Conservation (phyloP, 78 protist species). For the Dictyostelium purpureum region DNA sequence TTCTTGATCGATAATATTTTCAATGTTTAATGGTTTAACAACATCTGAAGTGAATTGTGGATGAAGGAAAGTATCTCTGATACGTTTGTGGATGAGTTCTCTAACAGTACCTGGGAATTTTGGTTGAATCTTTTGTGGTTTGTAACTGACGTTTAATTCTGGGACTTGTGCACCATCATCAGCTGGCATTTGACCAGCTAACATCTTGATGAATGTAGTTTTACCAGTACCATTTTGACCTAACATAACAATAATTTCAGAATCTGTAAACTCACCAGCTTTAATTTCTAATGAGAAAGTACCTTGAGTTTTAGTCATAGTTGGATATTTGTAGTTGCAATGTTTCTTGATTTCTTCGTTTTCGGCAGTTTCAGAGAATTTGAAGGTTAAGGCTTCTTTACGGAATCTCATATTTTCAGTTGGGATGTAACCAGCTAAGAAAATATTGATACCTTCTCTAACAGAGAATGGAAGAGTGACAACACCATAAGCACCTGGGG, state of each 20-base stretch:
- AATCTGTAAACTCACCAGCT: slow-evolving; percentile 96
- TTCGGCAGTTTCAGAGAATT: slow-evolving; percentile 84
- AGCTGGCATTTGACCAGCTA: slow-evolving; percentile 95
- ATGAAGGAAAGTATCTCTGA: slow-evolving; percentile 89
- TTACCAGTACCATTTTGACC: slow-evolving; percentile 99
- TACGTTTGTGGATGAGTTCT: slow-evolving; percentile 85
- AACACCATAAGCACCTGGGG: slow-evolving; percentile 99
- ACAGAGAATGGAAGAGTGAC: slow-evolving; percentile 99
- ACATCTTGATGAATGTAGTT: slow-evolving; percentile 99
- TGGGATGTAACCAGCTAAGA: slow-evolving; percentile 98
- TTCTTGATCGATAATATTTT: slow-evolving; percentile 91
- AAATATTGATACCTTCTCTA: slow-evolving; percentile 99
- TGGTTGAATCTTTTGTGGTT: slow-evolving; percentile 99
- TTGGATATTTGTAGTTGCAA: slow-evolving; percentile 94
- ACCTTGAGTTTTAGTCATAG: slow-evolving; percentile 94
- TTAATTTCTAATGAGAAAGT: slow-evolving; percentile 91
- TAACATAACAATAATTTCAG: slow-evolving; percentile 99
- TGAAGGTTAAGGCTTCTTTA: slow-evolving; percentile 87
- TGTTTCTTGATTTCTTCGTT: slow-evolving; percentile 78
- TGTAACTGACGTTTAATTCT: slow-evolving; percentile 95
- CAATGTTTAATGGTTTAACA: slow-evolving; percentile 95
- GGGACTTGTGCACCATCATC: slow-evolving; percentile 91
- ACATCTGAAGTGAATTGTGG: slow-evolving; percentile 99
- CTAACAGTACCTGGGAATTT: slow-evolving; percentile 90
- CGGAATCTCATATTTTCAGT: slow-evolving; percentile 99